Percentiles rank a stretch among this genome's conserved stretches.
These are phyloP conservation scores for Agrostemma githago DNA, from an alignment of 148 eudicot genomes.

Conservation along the genomic window DNA sequence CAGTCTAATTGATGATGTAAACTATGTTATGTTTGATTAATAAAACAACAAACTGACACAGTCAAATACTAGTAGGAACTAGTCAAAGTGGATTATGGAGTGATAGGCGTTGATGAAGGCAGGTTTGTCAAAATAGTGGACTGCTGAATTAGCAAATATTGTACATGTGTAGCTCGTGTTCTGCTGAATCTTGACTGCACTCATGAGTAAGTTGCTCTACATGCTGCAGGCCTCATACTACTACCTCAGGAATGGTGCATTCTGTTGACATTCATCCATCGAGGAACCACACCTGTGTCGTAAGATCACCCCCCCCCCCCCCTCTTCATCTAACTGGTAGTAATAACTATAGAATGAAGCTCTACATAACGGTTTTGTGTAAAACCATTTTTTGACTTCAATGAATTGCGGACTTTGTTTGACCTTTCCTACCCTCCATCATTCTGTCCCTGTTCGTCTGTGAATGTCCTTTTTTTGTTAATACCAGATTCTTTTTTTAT, in stretches of 20 bases:
- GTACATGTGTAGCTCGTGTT: neutral
- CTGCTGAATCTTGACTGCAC: neutral
- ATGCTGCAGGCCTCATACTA: conserved; percentile 49
- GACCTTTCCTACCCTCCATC: neutral
- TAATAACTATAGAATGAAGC: neutral
- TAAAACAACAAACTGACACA: neutral
- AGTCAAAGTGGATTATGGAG: neutral
- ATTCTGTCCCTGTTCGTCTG: neutral
- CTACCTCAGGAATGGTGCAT: conserved; percentile 68
- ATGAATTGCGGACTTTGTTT: neutral
- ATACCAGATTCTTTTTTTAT: neutral
- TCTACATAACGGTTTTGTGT: neutral
- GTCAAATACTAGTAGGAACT: neutral
- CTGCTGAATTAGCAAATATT: neutral
- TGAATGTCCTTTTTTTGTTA: neutral
- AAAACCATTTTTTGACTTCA: neutral
- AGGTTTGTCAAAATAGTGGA: neutral
- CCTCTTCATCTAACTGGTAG: too few species aligned
- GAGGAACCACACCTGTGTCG: conserved; percentile 84
- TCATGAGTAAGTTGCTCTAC: neutral
- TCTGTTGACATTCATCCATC: conserved; percentile 92
- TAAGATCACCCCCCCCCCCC: conserved; percentile 27
- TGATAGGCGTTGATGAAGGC: neutral
- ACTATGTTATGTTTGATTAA: neutral
- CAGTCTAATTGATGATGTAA: neutral